Evolutionary conservation across 148 eudicot species (phyloP).

Genomic region (Arbutus unedo): DNA sequence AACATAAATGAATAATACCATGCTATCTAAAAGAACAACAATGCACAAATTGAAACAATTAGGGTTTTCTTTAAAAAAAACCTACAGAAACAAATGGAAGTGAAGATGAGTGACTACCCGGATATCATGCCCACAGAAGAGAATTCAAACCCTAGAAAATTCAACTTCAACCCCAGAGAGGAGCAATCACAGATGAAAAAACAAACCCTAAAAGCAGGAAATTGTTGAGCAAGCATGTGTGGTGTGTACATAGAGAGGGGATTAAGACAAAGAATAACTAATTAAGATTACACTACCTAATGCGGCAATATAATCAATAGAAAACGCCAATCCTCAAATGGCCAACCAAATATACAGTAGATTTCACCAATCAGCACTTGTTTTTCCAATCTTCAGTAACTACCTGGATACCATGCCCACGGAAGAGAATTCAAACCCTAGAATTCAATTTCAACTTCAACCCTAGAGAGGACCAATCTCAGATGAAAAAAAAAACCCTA

Average conservation of each 20-base stretch:
- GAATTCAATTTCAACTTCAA: not conserved
- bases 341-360: no score
- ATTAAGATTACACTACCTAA: no score
- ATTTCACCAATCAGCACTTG: no score
- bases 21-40: not conserved
- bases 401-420: conserved; percentile 3
- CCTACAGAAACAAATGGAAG: not conserved
- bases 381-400: not conserved
- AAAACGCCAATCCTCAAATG: no score
- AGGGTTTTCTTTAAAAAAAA: conserved; percentile 4
- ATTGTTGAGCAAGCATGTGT: not conserved
- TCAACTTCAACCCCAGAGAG: not conserved
- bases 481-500: not conserved
- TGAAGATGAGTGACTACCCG: not conserved
- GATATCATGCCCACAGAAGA: not conserved
- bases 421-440: conserved; percentile 13
- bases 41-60: not conserved
- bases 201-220: not conserved
- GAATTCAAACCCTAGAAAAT: conserved; percentile 10
- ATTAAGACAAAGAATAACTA: not conserved
- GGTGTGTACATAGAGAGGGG: not conserved
- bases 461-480: not conserved
- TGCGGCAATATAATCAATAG: no score
- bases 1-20: not conserved
- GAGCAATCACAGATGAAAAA: not conserved